A percentile compares a stretch with the other conserved stretches of the same genome.
Conservation (phyloP, 2,329 filamentous ascomycete species). For the Colletotrichum graminicola region DNA sequence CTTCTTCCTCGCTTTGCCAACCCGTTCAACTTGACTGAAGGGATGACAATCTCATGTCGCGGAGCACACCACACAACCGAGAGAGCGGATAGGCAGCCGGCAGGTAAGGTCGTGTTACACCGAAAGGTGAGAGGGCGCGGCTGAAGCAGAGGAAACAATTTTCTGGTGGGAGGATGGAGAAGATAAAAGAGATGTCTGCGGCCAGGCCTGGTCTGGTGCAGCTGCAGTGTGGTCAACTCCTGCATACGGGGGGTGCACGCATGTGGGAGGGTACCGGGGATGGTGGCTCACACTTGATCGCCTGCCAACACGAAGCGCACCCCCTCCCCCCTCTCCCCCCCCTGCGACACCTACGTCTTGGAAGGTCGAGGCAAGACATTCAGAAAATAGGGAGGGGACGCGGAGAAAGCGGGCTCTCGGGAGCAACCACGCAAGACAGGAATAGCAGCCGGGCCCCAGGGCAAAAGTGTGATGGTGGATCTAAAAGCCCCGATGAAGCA, state of each 20-base stretch:
- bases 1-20: conserved; percentile 28
- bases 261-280: conserved; percentile 37
- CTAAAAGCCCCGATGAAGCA: conserved; percentile 21
- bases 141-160: conserved; percentile 33
- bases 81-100: conserved; percentile 27
- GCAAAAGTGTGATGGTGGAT: conserved; percentile 32
- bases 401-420: conserved; percentile 10
- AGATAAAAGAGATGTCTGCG: conserved; percentile 40
- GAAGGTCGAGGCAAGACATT: conserved; percentile 14
- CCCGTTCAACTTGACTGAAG: conserved; percentile 26
- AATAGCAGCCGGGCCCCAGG: conserved; percentile 31
- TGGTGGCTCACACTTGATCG: conserved; percentile 35
- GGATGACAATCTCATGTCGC: conserved; percentile 35
- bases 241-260: conserved; percentile 37
- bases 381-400: conserved; percentile 3
- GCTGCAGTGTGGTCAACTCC: conserved; percentile 41
- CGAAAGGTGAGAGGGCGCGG: conserved; percentile 29
- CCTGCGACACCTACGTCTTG: conserved; percentile 29
- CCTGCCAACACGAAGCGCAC: conserved; percentile 22
- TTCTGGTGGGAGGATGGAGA: conserved; percentile 37
- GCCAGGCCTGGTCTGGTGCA: conserved; percentile 37
- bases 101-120: conserved; percentile 40
- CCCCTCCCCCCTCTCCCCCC: neutral
- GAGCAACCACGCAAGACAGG: conserved; percentile 33
- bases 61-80: conserved; percentile 25